Conservation (phyloP, 2,329 filamentous ascomycete genomes). For the Phyllosticta citriasiana region DNA sequence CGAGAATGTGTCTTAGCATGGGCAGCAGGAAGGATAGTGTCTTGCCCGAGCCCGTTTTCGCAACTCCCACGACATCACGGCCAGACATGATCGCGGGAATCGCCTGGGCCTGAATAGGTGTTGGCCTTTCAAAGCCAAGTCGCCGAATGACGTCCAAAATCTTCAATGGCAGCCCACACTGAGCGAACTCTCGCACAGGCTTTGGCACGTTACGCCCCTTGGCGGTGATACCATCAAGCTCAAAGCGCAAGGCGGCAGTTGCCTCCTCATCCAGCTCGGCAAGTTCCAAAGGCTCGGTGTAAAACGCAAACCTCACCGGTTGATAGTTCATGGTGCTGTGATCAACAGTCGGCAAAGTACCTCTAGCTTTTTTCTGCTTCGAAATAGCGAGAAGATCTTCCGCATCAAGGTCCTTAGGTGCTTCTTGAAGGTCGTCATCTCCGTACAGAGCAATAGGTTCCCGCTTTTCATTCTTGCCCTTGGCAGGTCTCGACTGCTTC, state of each 20-base stretch:
- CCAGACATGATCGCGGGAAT: conserved; percentile 94
- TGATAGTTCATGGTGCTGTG: conserved; percentile 80
- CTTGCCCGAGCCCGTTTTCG: conserved; percentile 96
- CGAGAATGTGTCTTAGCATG: conserved; percentile 97
- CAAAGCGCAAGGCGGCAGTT: conserved; percentile 67
- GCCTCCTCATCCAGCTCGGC: conserved; percentile 77
- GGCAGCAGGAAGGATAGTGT: conserved; percentile 91
- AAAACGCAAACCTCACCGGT: conserved; percentile 87
- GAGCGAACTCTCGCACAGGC: conserved; percentile 92
- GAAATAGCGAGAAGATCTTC: conserved; percentile 53
- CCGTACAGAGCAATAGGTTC: conserved; percentile 74
- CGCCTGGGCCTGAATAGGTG: conserved; percentile 90
- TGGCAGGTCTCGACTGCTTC: conserved; percentile 20
- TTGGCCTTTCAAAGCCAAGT: conserved; percentile 78
- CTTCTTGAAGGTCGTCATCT: conserved; percentile 65
- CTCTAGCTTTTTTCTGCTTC: conserved; percentile 70
- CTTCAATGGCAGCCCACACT: conserved; percentile 80
- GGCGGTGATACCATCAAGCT: conserved; percentile 93
- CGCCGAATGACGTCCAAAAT: conserved; percentile 76
- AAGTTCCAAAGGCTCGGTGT: conserved; percentile 79
- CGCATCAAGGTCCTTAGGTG: conserved; percentile 38
- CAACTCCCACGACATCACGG: conserved; percentile 88
- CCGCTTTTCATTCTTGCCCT: conserved; percentile 45
- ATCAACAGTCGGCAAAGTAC: conserved; percentile 81
- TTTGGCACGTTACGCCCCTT: conserved; percentile 67